phyloP scores from a whole-genome alignment of 129 eudicot genomes.

The Chrysanthemum makinoi region DNA sequence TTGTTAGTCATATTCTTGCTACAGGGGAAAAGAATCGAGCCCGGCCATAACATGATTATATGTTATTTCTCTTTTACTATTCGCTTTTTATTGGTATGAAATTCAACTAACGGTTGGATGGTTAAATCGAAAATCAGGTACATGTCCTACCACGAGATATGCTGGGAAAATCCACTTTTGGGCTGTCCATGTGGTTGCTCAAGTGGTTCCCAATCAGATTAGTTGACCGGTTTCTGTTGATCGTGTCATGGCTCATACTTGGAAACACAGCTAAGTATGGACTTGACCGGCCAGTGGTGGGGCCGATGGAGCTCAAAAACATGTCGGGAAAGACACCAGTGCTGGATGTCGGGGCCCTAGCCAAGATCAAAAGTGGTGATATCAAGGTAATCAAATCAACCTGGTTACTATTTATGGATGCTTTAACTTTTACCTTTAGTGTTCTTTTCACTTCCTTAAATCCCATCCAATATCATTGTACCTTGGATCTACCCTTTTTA shows the following conservation, averaged over 20 bases:
- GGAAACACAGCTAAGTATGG: slow-evolving; percentile 79
- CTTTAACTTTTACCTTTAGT: slow-evolving; percentile 30
- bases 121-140: slow-evolving; percentile 46
- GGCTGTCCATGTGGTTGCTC: slow-evolving; percentile 93
- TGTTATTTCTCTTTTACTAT: not conserved
- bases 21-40: too few species aligned
- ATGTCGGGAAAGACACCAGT: slow-evolving; percentile 89
- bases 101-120: slow-evolving; percentile 24
- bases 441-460: slow-evolving; percentile 31
- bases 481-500: slow-evolving; percentile 25
- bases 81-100: not conserved
- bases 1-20: not conserved
- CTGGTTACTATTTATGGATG: slow-evolving; percentile 25
- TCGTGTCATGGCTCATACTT: slow-evolving; percentile 61
- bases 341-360: slow-evolving; percentile 88
- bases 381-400: slow-evolving; percentile 59
- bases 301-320: slow-evolving; percentile 86
- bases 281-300: slow-evolving; percentile 61
- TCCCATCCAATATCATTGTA: slow-evolving; percentile 27
- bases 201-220: slow-evolving; percentile 89
- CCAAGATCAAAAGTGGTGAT: slow-evolving; percentile 88
- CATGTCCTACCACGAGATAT: slow-evolving; percentile 96
- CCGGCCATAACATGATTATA: not conserved
- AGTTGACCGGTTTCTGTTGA: slow-evolving; percentile 72
- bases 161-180: slow-evolving; percentile 94